Evolutionary conservation across 345 rosid genomes (phyloP), one percentile per base, ranked within the genome.

Genomic region (Populus tremula): DNA sequence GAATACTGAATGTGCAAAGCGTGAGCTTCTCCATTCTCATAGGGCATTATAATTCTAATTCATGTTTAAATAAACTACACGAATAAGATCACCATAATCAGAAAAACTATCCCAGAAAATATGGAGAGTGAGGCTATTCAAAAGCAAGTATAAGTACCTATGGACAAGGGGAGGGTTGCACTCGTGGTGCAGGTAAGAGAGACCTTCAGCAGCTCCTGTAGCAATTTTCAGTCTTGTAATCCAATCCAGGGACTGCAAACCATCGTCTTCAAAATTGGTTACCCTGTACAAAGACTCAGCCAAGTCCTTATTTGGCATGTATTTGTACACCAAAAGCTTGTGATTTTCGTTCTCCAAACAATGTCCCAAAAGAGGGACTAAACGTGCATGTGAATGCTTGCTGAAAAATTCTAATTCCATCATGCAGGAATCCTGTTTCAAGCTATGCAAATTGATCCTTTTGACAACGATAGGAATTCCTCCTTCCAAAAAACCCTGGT

Each of bases 151-250:
- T 27, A 33, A 27, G 35, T 82, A 82, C 84, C 84, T 78, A 63
- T 82, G 84, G 69, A 82, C 84, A 69, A 82, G 63, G 65, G 84
- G 84, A 63, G 84, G 84, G 67, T 41, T 78, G 27, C 84, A 82
- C 65, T 74, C 84, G 70, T 81, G 84, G 54, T 82, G 84, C 29
- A 82, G 75, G 78, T 77, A 82, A 69, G 78, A 50, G 71, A 82
- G 84, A 18, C 76, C 73, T 74, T 82, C 84, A 64, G 84, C 84
- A 78, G 84, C 65, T 82, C 84, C 84, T 14, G 33, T 78, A 1
- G 84, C 84, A 27, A 82, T 82, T 78, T 78, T 82, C 65, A 82
- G 17, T 65, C 84, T 82, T 17, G 84, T 82, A 38, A 82, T 82
- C 84, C 84, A 82, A 70, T 82, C 81, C 11, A 82, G 66, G 61